phyloP scores from a whole-genome alignment of 805 yeast genomes.

The Ogataea salicorniae region DNA sequence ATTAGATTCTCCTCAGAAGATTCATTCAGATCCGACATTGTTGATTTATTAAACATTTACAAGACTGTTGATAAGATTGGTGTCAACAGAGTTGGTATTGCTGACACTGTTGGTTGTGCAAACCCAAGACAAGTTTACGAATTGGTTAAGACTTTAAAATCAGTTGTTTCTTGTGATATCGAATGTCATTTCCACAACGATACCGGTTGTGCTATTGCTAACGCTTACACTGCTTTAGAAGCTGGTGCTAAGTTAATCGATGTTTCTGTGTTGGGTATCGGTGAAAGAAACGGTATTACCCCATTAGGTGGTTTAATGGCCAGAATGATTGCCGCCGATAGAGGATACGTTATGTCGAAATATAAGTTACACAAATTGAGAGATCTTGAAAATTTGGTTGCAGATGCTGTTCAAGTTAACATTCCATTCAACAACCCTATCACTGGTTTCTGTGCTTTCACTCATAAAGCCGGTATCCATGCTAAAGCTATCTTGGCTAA shows the following conservation, averaged over 20 bases:
- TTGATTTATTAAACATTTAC: constrained; percentile 90
- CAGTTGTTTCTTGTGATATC: constrained; percentile 93
- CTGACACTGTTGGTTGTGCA: constrained; percentile 98
- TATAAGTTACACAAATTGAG: constrained; percentile 94
- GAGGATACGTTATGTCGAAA: constrained; percentile 90
- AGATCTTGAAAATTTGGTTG: constrained; percentile 92
- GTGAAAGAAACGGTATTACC: constrained; percentile 98
- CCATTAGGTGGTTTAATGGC: constrained; percentile 99
- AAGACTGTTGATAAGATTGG: constrained; percentile 96
- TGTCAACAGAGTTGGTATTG: constrained; percentile 98
- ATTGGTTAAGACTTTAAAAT: constrained; percentile 85
- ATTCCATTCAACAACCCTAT: constrained; percentile 98
- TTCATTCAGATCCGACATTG: constrained; percentile 94
- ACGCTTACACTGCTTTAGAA: constrained; percentile 96
- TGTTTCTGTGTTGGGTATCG: constrained; percentile 94
- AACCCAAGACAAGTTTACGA: constrained; percentile 99
- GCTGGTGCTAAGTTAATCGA: constrained; percentile 96
- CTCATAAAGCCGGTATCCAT: constrained; percentile 99
- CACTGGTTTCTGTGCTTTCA: constrained; percentile 98
- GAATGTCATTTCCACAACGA: constrained; percentile 99
- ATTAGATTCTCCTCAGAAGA: constrained; percentile 96
- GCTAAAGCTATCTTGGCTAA: constrained; percentile 98
- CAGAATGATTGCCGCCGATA: constrained; percentile 97
- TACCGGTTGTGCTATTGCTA: constrained; percentile 98
- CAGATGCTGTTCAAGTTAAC: constrained; percentile 95